A percentile compares a stretch with the other conserved stretches of the same genome.
phyloP scores from a whole-genome alignment of 257 asterid genomes.

The Mentha longifolia region DNA sequence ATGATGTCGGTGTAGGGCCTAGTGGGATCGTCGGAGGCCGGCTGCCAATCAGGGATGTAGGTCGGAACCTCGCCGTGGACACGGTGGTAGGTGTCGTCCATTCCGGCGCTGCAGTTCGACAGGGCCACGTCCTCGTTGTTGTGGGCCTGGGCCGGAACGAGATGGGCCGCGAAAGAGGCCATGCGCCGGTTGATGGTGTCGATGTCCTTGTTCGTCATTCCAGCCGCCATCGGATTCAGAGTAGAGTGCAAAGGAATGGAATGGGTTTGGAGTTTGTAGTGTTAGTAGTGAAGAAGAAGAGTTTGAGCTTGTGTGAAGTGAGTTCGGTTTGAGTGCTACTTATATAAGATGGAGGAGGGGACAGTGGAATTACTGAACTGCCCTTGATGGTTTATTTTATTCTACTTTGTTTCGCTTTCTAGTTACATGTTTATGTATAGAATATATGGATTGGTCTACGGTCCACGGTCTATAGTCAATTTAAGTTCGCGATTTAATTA shows the following conservation, averaged over 20 bases:
- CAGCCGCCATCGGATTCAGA: neutral
- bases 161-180: slow-evolving; percentile 51
- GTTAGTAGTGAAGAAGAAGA: too few relatives aligned
- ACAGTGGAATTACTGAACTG: too few relatives aligned
- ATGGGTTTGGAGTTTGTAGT: too few relatives aligned
- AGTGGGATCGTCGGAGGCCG: slow-evolving; percentile 68
- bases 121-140: slow-evolving; percentile 23
- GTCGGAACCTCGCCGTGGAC: slow-evolving; percentile 80
- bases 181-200: slow-evolving; percentile 54
- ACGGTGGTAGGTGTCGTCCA: slow-evolving; percentile 72
- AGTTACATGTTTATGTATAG: too few relatives aligned
- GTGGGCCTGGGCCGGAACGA: slow-evolving; percentile 34
- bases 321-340: too few relatives aligned
- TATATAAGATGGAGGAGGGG: too few relatives aligned
- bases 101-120: slow-evolving; percentile 58
- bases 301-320: too few relatives aligned
- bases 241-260: neutral
- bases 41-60: slow-evolving; percentile 67
- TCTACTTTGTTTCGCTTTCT: too few relatives aligned
- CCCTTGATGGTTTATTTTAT: too few relatives aligned
- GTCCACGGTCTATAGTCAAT: too few relatives aligned
- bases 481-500: too few relatives aligned
- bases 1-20: slow-evolving; percentile 75
- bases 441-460: too few relatives aligned
- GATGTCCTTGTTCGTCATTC: slow-evolving; percentile 17